phyloP scores from a whole-genome alignment of 108 stramenopile species.

The Nitzschia sp. region DNA sequence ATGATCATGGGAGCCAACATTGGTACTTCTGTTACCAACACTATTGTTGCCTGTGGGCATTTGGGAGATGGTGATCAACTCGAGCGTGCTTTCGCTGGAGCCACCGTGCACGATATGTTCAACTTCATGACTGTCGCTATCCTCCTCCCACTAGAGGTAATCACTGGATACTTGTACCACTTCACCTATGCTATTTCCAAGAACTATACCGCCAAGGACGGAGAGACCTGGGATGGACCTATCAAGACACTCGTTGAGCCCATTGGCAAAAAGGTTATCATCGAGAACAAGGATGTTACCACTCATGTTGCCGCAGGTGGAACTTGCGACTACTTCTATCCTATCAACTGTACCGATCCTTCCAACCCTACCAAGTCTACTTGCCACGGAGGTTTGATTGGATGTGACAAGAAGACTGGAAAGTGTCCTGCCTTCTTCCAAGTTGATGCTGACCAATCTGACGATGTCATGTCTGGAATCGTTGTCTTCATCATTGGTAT shows the following conservation, averaged over 20 bases:
- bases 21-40: constrained; percentile 79
- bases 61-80: constrained; percentile 82
- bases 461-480: constrained; percentile 69
- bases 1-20: constrained; percentile 60
- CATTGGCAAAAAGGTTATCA: constrained; percentile 59
- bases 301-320: constrained; percentile 61
- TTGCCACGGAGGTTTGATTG: constrained; percentile 70
- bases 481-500: constrained; percentile 70
- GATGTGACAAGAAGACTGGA: constrained; percentile 54
- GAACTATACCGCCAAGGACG: constrained; percentile 31
- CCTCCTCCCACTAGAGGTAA: constrained; percentile 78
- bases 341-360: constrained; percentile 45
- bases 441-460: constrained; percentile 51
- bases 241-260: constrained; percentile 76
- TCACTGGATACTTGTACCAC: constrained; percentile 51
- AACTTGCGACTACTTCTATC: constrained; percentile 62
- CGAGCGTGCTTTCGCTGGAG: constrained; percentile 87
- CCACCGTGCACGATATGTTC: constrained; percentile 91
- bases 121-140: constrained; percentile 81
- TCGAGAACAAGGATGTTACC: constrained; percentile 75
- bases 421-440: constrained; percentile 80
- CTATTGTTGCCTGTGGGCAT: constrained; percentile 84
- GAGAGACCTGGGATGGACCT: constrained; percentile 77
- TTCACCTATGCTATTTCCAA: constrained; percentile 68
- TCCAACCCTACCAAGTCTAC: constrained; percentile 43